phyloP scores from a whole-genome alignment of 2,329 filamentous ascomycete genomes.

The Colletotrichum shisoi region DNA sequence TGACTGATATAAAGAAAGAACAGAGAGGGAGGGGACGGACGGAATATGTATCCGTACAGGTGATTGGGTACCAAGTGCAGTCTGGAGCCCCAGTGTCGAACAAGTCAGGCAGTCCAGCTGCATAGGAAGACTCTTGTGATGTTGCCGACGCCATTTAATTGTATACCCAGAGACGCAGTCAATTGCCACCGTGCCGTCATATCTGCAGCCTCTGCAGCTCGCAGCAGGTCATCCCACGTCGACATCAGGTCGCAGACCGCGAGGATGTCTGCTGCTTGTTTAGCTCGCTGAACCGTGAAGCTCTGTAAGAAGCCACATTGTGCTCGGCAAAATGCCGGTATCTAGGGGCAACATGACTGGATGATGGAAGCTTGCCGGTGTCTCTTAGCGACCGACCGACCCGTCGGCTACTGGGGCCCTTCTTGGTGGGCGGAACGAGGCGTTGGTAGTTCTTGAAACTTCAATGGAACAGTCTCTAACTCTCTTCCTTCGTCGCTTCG shows the following conservation, averaged over 20 bases:
- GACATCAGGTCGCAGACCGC: slow-evolving; percentile 18
- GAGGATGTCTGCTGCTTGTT: slow-evolving; percentile 13
- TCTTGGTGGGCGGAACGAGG: slow-evolving; percentile 14
- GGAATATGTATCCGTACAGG: neutral
- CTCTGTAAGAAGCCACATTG: neutral
- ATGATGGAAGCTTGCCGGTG: slow-evolving; percentile 33
- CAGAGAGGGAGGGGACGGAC: neutral
- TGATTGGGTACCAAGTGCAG: slow-evolving; percentile 1
- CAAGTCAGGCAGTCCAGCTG: neutral
- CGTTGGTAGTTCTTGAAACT: slow-evolving; percentile 37
- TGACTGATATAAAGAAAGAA: neutral
- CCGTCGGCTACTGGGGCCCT: slow-evolving; percentile 20
- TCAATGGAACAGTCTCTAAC: slow-evolving; percentile 38
- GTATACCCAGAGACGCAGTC: neutral
- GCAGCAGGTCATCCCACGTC: slow-evolving; percentile 34
- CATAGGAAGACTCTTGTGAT: slow-evolving; percentile 7
- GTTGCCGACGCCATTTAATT: neutral
- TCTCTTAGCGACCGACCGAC: slow-evolving; percentile 8
- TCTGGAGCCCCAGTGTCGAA: neutral
- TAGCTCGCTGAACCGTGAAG: neutral
- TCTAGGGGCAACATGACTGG: slow-evolving; percentile 2
- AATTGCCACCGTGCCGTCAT: slow-evolving; percentile 25
- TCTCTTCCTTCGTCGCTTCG: slow-evolving; percentile 19
- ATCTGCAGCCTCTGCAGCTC: slow-evolving; percentile 26
- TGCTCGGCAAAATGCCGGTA: slow-evolving; percentile 24